A percentile compares a stretch with the other conserved stretches of the same genome.
phyloP scores from a whole-genome alignment of 306 rosid species.

The Gleditsia sinensis region DNA sequence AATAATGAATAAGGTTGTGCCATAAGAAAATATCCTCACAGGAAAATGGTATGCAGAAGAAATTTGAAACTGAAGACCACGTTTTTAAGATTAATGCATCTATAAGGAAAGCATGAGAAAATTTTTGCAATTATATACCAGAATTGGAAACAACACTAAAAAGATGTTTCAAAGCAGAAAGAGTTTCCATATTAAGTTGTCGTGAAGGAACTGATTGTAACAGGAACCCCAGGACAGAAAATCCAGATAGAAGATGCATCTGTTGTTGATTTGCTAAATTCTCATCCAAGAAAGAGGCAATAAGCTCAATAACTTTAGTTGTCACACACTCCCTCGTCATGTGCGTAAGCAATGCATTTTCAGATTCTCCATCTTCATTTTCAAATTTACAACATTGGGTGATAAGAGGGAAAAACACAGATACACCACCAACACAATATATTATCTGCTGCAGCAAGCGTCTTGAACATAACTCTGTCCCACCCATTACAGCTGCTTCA shows the following conservation, averaged over 20 bases:
- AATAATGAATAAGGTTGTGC: conserved; percentile 17
- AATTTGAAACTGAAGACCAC: neutral
- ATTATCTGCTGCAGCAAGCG: conserved; percentile 90
- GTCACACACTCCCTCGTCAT: conserved; percentile 58
- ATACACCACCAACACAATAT: conserved; percentile 96
- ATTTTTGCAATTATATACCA: conserved; percentile 48
- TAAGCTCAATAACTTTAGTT: conserved; percentile 85
- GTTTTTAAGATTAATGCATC: neutral
- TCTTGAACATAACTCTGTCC: conserved; percentile 91
- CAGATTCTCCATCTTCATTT: conserved; percentile 52
- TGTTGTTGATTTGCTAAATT: conserved; percentile 93
- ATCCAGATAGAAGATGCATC: conserved; percentile 96
- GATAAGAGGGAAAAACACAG: conserved; percentile 93
- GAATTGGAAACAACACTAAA: conserved; percentile 74
- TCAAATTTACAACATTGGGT: conserved; percentile 69
- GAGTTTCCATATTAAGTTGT: conserved; percentile 83
- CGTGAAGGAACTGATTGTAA: conserved; percentile 85
- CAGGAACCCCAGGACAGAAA: conserved; percentile 90
- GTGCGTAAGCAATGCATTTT: conserved; percentile 41
- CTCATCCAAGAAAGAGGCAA: conserved; percentile 91
- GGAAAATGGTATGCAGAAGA: conserved; percentile 26
- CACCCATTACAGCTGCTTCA: conserved; percentile 82
- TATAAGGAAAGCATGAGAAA: neutral
- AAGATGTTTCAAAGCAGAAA: conserved; percentile 85
- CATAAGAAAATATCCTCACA: conserved; percentile 29